Evolutionary conservation across 2,329 filamentous ascomycete genomes (phyloP), one percentile per base, ranked within the genome.

Genomic region (Colletotrichum truncatum): DNA sequence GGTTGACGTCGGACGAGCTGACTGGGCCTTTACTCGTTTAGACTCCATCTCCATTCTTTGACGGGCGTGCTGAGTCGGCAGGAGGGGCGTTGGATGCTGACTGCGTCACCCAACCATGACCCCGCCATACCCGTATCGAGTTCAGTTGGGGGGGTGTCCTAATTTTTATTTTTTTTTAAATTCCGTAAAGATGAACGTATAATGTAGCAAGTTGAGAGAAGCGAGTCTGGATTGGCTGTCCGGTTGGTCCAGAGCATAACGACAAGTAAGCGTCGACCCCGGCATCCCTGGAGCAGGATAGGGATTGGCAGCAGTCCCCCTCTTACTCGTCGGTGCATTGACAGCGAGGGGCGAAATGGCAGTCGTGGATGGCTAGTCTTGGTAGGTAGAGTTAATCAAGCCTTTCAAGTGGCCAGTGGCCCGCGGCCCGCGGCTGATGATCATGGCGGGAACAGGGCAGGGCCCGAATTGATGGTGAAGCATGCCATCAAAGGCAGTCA

Each of bases 391-490:
- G 45, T 57, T 65, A 65, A 45, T n/a, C 49, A 65, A 62, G 57
- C 62, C 62, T 65, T 43, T 21, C 26, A 23, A 62, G 48, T 65
- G 62, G 28, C 26, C 23, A 62, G 48, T 65, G 62, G 41, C 57
- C 62, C 41, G 57, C 57, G 62, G 57, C 32, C 62, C 62, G 57
- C 49, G 57, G 34, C 62, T 65, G 62, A 62, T 51, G 57, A 65
- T 65, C 62, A 65, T 65, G 62, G 58, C 34, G 49, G 48, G 48
- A 57, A 65, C 41, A 65, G 49, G 62, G 49, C 57, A 43, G 32
- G 21, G 23, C 45, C 39, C 43, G 41, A 49, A 55, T 49, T 65
- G 34, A 65, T 65, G 62, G 62, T 65, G 62, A 65, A 62, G 62
- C 62, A 62, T 18, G 34, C 57, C 62, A 55, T 21, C 41, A 34